These are phyloP conservation scores for Phytophthora chlamydospora DNA, from an alignment of 352 stramenopile genomes.

Conservation along the genomic window DNA sequence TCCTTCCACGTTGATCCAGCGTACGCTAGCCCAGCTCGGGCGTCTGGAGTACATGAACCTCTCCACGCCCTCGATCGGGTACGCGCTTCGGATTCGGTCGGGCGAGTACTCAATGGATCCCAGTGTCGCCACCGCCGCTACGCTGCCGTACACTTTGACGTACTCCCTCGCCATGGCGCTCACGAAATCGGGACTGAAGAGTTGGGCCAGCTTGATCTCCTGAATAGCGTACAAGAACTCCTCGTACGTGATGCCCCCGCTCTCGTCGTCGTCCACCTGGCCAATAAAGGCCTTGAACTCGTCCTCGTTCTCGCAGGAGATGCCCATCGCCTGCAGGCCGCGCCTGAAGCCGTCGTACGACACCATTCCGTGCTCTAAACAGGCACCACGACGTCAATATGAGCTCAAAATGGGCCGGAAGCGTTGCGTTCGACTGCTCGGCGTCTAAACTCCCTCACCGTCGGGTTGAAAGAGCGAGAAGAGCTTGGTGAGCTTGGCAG, in stretches of 20 bases:
- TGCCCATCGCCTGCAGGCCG: slow-evolving; percentile 79
- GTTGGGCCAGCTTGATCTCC: slow-evolving; percentile 88
- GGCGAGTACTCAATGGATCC: slow-evolving; percentile 84
- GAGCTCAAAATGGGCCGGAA: not conserved
- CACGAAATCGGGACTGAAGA: slow-evolving; percentile 76
- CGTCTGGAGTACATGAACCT: slow-evolving; percentile 88
- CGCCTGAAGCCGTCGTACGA: slow-evolving; percentile 78
- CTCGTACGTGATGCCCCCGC: slow-evolving; percentile 83
- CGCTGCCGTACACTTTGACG: slow-evolving; percentile 23
- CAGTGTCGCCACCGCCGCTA: slow-evolving; percentile 31
- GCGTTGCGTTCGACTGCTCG: not conserved
- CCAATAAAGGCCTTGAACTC: slow-evolving; percentile 76
- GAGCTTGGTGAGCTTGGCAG: slow-evolving; percentile 67
- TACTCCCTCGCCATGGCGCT: slow-evolving; percentile 33
- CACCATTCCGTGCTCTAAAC: slow-evolving; percentile 59
- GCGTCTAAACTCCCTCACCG: slow-evolving; percentile 25
- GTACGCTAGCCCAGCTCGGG: slow-evolving; percentile 72
- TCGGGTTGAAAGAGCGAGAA: slow-evolving; percentile 74
- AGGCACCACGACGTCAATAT: slow-evolving; percentile 5
- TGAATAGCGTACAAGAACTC: slow-evolving; percentile 90
- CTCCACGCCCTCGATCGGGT: slow-evolving; percentile 70
- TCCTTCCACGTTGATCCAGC: slow-evolving; percentile 86
- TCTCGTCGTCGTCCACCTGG: slow-evolving; percentile 83
- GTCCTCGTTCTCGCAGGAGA: slow-evolving; percentile 62
- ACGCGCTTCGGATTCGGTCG: slow-evolving; percentile 75